Evolutionary conservation across 2,329 filamentous ascomycete species (phyloP).

Genomic region (Ascochyta clinopodiicola): DNA sequence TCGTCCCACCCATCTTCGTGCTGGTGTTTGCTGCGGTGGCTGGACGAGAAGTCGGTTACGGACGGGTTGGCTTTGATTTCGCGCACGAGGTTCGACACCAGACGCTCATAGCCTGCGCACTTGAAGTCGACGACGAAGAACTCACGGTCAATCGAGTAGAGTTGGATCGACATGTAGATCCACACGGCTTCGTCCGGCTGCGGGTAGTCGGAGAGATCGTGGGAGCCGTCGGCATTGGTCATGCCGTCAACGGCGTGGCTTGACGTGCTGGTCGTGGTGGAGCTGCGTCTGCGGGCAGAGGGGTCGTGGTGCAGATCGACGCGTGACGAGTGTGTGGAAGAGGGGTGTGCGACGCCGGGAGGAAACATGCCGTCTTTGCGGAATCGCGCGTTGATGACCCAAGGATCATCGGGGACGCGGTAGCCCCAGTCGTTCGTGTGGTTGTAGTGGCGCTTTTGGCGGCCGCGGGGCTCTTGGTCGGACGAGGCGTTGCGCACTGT

Average conservation of each 20-base stretch:
- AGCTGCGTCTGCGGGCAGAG: constrained; percentile 33
- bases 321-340: constrained; percentile 57
- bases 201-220: constrained; percentile 38
- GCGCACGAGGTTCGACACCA: constrained; percentile 59
- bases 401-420: constrained; percentile 88
- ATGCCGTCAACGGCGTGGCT: constrained; percentile 42
- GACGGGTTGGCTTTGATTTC: constrained; percentile 45
- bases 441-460: constrained; percentile 52
- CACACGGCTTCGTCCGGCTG: constrained; percentile 74
- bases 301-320: constrained; percentile 53
- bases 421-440: constrained; percentile 68
- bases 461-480: constrained; percentile 38
- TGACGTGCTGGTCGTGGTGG: constrained; percentile 42
- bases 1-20: constrained; percentile 45
- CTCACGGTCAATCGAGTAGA: constrained; percentile 74
- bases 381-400: constrained; percentile 92
- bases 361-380: constrained; percentile 77
- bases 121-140: constrained; percentile 99
- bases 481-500: constrained; percentile 37
- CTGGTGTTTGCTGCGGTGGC: constrained; percentile 16
- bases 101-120: constrained; percentile 94
- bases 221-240: constrained; percentile 20
- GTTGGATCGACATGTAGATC: constrained; percentile 88
- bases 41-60: constrained; percentile 16
- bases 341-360: constrained; percentile 57